Conservation (phyloP, 805 yeast genomes). For the Candida sakaeoensis region DNA sequence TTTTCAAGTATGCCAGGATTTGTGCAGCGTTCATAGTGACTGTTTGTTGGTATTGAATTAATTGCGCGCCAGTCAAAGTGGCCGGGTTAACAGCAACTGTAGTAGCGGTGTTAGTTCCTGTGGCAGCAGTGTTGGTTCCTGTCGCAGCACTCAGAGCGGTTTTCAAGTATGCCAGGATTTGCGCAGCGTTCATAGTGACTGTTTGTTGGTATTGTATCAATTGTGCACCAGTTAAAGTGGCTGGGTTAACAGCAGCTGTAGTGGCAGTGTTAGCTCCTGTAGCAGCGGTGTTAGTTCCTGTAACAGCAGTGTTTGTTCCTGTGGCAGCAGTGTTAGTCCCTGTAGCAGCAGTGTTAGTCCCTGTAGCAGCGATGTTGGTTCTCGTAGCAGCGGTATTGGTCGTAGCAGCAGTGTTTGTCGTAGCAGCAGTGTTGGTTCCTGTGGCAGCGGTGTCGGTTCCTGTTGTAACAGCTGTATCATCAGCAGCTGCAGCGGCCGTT, state of each 20-base stretch:
- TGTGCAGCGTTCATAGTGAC: constrained; percentile 14
- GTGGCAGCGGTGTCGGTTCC: constrained; percentile 12
- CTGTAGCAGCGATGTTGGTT: constrained; percentile 12
- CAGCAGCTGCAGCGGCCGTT: constrained; percentile 13
- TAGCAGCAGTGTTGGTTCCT: constrained; percentile 11
- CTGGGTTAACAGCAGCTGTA: constrained; percentile 11
- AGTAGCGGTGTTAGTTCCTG: constrained; percentile 11
- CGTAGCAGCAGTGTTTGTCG: constrained; percentile 11
- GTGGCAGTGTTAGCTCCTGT: constrained; percentile 11
- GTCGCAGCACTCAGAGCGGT: constrained; percentile 12
- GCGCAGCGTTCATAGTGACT: constrained; percentile 14
- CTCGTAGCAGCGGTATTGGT: constrained; percentile 12
- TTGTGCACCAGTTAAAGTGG: constrained; percentile 12
- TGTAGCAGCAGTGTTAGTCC: constrained; percentile 9
- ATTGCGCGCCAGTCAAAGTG: constrained; percentile 12
- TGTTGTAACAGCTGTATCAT: constrained; percentile 14
- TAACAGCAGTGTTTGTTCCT: constrained; percentile 10
- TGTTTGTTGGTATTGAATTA: constrained; percentile 8
- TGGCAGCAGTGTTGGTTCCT: constrained; percentile 9
- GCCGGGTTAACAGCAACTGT: constrained; percentile 12
- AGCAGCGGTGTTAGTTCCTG: constrained; percentile 12
- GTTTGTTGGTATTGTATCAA: constrained; percentile 9
- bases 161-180: constrained; percentile 7
- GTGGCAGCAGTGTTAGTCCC: constrained; percentile 11
- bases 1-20: constrained; percentile 8